Evolutionary conservation across 2,329 filamentous ascomycete genomes (phyloP), one percentile per base, ranked within the genome.

Genomic region (Alternaria dauci): DNA sequence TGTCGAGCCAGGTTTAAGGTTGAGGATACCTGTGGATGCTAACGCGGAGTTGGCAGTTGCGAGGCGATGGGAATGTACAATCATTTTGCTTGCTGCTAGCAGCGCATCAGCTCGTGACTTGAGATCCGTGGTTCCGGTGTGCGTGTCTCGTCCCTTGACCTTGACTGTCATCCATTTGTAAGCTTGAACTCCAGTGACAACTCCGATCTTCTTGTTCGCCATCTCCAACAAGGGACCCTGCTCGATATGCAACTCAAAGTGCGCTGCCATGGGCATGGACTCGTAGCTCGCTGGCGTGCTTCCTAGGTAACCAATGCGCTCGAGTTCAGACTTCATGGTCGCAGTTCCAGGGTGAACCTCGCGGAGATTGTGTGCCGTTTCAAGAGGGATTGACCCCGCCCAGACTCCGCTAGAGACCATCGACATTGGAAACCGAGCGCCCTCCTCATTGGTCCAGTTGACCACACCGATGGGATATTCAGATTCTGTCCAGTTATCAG

Each of bases 171-270:
- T 88, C 91, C 91, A 93, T 59, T 87, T 86, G 76, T 91, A 93
- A 5, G 89, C 89, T 73, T 93, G 91, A 1, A 91, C 90, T 2
- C 90, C 90, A 32, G 86, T 85, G 5, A 94, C 91, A 7, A 91
- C 84, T 23, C 89, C 89, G 52, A 94, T 84, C 55, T 88, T 88
- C 65, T 88, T 84, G 26, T 83, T 79, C 28, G 85, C 82, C 16
- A 83, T 83, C 70, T 94, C 88, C 1, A 96, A 83, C 34, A 92
- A 86, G 0, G 91, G 91, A 0, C 91, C 91, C 75, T 96, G 93
- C 75, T 96, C 92, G 54, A 94, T 94, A 72, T 95, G 92, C 9
- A 95, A 83, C 76, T 94, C 91, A 70, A 94, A 94, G 76, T 94
- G 91, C 0, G 90, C 91, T 0, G 87, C 89, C 78, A 93, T 87